Base-by-base conservation (phyloP, 805 yeast species). In the Kuraishia piskuri region DNA sequence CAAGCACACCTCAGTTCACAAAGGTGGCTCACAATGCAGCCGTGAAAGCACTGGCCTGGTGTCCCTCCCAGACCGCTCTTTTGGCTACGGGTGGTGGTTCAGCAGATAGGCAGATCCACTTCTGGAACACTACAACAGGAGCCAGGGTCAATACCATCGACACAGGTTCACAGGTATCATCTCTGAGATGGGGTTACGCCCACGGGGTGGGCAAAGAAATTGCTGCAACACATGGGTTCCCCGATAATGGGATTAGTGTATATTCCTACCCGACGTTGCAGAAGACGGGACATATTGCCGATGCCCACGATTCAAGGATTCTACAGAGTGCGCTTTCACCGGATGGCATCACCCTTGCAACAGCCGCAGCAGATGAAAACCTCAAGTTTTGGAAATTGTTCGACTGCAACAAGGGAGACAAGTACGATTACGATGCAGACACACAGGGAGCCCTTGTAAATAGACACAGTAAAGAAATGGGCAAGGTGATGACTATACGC, bases 51-150 rank as follows among this genome's bases (percentile, higher is more conserved):
- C 68, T 94, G 50, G 83, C 92, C 8, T 92, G 97, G 97, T 87
- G 96, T 64, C 98, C 98, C 1, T 86, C 86, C 66, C 92, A 89
- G 60, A 72, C 72, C 26, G 85, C 87, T 56, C 69, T 91, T 52
- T 74, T 92, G 52, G 97, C 97, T n/a, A 86, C 97, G 2, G 99
- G 98, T 6, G 99, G 99, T 52, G 99, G 99, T 17, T 86, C 96
- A 12, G 79, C 88, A 31, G 97, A 94, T 69, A 86, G 83, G 64
- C 80, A 84, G 49, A 88, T 92, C 55, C 92, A 92, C 69, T 89
- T 94, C 69, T 94, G 98, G 98, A 94, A 94, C 68, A 82, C 97
- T 2, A 80, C 88, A 20, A 88, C 95, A 0, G 99, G 98, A 1
- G 82, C 91, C 1, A 74, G 96, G 56, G 82, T 88, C 37, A 89